phyloP scores from a whole-genome alignment of 306 rosid genomes.

The Cucumis hystrix region DNA sequence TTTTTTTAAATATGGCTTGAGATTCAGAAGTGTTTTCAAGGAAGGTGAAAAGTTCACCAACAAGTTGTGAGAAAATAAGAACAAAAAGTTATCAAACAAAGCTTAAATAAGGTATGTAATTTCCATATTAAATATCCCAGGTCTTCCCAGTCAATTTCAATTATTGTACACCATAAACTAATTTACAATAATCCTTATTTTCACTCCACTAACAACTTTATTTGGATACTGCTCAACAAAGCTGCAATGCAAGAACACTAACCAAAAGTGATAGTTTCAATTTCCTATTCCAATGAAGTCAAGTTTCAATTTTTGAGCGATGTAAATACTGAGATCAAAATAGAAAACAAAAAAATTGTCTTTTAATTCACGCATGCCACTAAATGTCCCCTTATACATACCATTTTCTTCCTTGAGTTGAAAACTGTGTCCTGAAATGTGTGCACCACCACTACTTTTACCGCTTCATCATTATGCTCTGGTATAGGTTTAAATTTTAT shows the following conservation, averaged over 20 bases:
- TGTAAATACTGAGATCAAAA: too few species aligned
- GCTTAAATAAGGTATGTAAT: too few species aligned
- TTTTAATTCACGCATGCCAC: not conserved
- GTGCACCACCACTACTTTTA: constrained; percentile 70
- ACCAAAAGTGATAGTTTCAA: not conserved
- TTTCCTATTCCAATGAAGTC: not conserved
- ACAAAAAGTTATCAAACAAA: too few species aligned
- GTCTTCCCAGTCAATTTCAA: not conserved
- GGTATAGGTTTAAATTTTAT: constrained; percentile 76
- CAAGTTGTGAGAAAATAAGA: too few species aligned
- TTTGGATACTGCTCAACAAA: not conserved
- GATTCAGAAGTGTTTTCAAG: too few species aligned
- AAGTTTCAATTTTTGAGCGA: not conserved
- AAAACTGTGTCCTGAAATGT: constrained; percentile 52
- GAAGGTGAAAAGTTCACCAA: too few species aligned
- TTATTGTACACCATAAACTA: not conserved
- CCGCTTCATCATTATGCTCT: constrained; percentile 69
- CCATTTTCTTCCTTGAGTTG: constrained; percentile 83
- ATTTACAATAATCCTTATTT: not conserved
- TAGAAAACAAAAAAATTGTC: too few species aligned
- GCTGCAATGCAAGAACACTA: not conserved
- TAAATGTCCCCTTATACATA: constrained; percentile 7
- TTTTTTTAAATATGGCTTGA: too few species aligned
- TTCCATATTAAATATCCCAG: too few species aligned
- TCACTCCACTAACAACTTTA: not conserved